These are phyloP conservation scores for Saccharomycopsis synnaedendra DNA, from an alignment of 805 yeast species.

Conservation along the genomic window DNA sequence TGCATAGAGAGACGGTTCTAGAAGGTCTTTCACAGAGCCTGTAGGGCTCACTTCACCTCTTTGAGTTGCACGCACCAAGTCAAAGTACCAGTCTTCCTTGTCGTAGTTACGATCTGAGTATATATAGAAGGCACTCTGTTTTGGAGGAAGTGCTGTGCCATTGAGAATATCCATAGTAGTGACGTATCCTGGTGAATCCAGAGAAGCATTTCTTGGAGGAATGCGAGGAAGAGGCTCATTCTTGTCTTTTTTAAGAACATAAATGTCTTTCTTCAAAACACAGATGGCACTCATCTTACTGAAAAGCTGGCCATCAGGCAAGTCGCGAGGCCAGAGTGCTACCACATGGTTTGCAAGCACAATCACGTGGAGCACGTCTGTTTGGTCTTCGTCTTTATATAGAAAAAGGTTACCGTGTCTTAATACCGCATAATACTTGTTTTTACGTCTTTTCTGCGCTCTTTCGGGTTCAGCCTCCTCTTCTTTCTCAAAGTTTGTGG, in stretches of 20 bases:
- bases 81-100: constrained; percentile 91
- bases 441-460: constrained; percentile 34
- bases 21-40: constrained; percentile 19
- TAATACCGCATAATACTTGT: constrained; percentile 56
- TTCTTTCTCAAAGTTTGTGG: constrained; percentile 5
- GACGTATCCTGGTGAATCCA: constrained; percentile 6
- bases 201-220: constrained; percentile 18
- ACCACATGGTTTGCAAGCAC: constrained; percentile 62
- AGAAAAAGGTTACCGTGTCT: constrained; percentile 83
- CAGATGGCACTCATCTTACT: constrained; percentile 74
- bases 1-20: constrained; percentile 59
- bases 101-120: constrained; percentile 70
- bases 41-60: constrained; percentile 19
- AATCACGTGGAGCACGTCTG: constrained; percentile 66
- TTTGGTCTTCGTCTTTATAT: constrained; percentile 59
- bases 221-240: constrained; percentile 17
- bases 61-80: constrained; percentile 68
- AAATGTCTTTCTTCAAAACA: constrained; percentile 38
- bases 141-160: constrained; percentile 24
- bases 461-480: constrained; percentile 10
- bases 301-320: constrained; percentile 69
- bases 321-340: constrained; percentile 73
- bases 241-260: constrained; percentile 16
- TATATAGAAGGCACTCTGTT: constrained; percentile 37
- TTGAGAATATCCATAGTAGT: constrained; percentile 17